Evolutionary conservation across 1,139 yeast genomes (phyloP), one percentile per base, ranked within the genome.

Genomic region (Yamadazyma membranifaciens): DNA sequence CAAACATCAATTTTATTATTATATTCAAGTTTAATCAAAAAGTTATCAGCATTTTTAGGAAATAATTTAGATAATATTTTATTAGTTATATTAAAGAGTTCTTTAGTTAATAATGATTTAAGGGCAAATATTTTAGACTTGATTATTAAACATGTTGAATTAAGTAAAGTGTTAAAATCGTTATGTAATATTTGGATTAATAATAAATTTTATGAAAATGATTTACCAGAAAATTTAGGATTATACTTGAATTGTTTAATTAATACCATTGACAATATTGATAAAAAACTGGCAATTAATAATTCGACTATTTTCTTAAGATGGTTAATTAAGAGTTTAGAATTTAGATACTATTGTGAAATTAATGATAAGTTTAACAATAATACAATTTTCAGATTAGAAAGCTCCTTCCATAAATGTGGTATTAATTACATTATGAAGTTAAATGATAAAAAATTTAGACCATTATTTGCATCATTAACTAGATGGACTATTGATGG

Each of bases 401-500:
- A 91, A 59, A 75, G 87, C 27, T 75, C 86, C 13, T 79, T 85
- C 59, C 84, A 86, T 54, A 69, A 76, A 36, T 79, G 91, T 60
- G 92, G 88, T 33, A 79, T 91, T 49, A 71, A 72, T 27, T 83
- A 81, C 51, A 95, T 92, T 20, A 76, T 92, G 83, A 91, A 92
- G 62, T 76, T 94, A 62, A 92, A 92, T 57, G 98, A 92, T 62
- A 88, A 88, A 68, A 78, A 83, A 11, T 94, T 92, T 76, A 80
- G 98, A 57, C 98, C 98, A 20, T 67, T 88, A 55, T 91, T 94
- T 66, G 91, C 92, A 6, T 73, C 83, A 31, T 71, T 88, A 56
- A 89, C 85, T n/a, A 80, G 92, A 60, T 92, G 98, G 98, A 95
- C 97, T 2, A 77, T 87, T 50, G 83, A 80, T 47, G 95, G 89